phyloP scores from a whole-genome alignment of 192 early-diverging fungal genomes.

The Dispira parvispora region DNA sequence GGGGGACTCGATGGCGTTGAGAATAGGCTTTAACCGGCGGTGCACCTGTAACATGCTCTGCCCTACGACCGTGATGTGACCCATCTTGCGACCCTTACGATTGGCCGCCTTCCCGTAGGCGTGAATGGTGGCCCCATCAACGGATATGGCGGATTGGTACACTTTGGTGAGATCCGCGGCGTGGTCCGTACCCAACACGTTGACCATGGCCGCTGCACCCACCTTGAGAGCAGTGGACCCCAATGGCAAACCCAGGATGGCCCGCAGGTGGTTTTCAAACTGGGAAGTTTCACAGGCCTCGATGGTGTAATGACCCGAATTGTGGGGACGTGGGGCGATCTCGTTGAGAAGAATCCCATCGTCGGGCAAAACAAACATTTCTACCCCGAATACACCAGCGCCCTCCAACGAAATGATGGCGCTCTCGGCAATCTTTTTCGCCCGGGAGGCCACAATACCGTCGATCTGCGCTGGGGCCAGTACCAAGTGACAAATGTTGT shows the following conservation, averaged over 20 bases:
- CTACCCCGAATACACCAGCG: slow-evolving; percentile 92
- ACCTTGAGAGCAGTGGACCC: slow-evolving; percentile 80
- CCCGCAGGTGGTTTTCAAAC: slow-evolving; percentile 87
- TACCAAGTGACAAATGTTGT: slow-evolving; percentile 91
- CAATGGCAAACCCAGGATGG: slow-evolving; percentile 78
- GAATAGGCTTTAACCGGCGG: slow-evolving; percentile 37
- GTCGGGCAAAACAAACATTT: slow-evolving; percentile 88
- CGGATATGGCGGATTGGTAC: slow-evolving; percentile 36
- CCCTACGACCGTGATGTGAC: slow-evolving; percentile 86
- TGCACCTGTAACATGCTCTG: slow-evolving; percentile 69
- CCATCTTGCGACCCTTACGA: slow-evolving; percentile 89
- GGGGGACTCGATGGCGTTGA: slow-evolving; percentile 36
- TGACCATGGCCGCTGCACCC: slow-evolving; percentile 83
- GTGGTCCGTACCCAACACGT: slow-evolving; percentile 65
- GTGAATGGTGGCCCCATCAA: slow-evolving; percentile 80
- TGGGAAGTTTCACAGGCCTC: slow-evolving; percentile 96
- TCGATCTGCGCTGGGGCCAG: slow-evolving; percentile 94
- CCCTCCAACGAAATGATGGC: slow-evolving; percentile 55
- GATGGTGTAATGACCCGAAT: slow-evolving; percentile 98
- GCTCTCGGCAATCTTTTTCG: slow-evolving; percentile 68
- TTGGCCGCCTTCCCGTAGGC: slow-evolving; percentile 88
- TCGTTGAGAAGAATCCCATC: slow-evolving; percentile 86
- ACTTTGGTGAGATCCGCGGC: slow-evolving; percentile 42
- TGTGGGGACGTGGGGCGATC: slow-evolving; percentile 97
- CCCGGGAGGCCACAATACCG: slow-evolving; percentile 48